phyloP scores from a whole-genome alignment of 1,284 basidiomycete genomes.

The Acaromyces ingoldii region DNA sequence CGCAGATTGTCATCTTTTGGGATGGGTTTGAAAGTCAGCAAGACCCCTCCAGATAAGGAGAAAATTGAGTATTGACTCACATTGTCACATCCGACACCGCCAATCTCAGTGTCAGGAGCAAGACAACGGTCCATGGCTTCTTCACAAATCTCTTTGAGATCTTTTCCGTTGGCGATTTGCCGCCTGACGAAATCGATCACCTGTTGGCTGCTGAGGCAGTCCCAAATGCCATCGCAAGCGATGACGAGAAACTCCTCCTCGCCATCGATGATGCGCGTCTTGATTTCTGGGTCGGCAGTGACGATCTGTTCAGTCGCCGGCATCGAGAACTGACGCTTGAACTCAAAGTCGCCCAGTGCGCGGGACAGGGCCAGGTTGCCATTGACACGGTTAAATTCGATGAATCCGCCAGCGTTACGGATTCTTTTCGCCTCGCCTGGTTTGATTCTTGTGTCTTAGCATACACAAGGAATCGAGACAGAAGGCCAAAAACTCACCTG shows the following conservation, averaged over 20 bases:
- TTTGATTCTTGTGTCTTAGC: not conserved
- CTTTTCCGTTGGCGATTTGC: constrained; percentile 73
- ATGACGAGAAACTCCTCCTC: constrained; percentile 96
- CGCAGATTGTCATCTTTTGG: constrained; percentile 76
- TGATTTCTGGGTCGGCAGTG: constrained; percentile 89
- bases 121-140: constrained; percentile 88
- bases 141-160: constrained; percentile 77
- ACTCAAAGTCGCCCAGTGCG: constrained; percentile 96
- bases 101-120: constrained; percentile 85
- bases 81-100: constrained; percentile 97
- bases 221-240: constrained; percentile 99
- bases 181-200: constrained; percentile 84
- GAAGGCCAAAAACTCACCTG: constrained; percentile 57
- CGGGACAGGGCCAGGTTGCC: constrained; percentile 93
- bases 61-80: constrained; percentile 9
- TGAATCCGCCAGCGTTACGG: constrained; percentile 86
- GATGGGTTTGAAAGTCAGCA: not conserved
- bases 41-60: not conserved
- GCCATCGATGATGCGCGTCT: constrained; percentile 68
- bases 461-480: not conserved
- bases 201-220: constrained; percentile 88
- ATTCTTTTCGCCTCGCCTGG: constrained; percentile 81
- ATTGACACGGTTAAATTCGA: constrained; percentile 95
- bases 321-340: constrained; percentile 85
- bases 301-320: constrained; percentile 88